Base-by-base conservation (phyloP, 495 filamentous ascomycete genomes). In the Hypoxylon intermedium region DNA sequence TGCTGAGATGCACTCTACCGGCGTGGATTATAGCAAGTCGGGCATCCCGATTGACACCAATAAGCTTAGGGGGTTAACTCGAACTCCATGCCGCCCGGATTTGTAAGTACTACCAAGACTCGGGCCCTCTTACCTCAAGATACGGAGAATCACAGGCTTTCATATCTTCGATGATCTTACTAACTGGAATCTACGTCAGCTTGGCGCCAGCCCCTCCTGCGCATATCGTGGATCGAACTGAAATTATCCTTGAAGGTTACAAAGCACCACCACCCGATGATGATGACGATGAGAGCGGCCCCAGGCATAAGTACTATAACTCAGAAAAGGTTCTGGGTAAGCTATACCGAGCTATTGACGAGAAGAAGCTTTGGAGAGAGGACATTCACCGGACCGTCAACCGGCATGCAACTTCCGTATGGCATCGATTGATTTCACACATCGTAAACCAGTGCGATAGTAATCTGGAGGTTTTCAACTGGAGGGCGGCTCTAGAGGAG, bases 21-120 rank as follows among this genome's bases (percentile, higher is more conserved):
- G 89, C 0, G 91, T 96, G 1, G 91, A 96, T 69, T 96, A 88
- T 60, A 89, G 86, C 1, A 94, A 96, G 68, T 86, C 88, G 0
- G 91, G 91, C 0, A 82, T 85, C 21, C 80, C 87, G 0, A 90
- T 92, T 13, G 67, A 79, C 47, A 23, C 75, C n/a, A 46, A 18
- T 0, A 53, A 69, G 18, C 52, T 79, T 12, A 30, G 53, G 20
- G 13, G 33, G 4, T 58, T 74, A 0, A 72, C 63, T 21, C 31
- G 23, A 13, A 34, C 49, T 0, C 38, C 15, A 41, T 60, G 47
- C 40, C 63, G 76, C 2, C 78, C 78, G 0, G 77, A 81, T 30
- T 81, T 81, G 74, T 77, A 31, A 66, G 75, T 18, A 33, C n/a
- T 3, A 43, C 52, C n/a, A 30, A 15, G 9, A 41, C 0, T 9